phyloP scores from a whole-genome alignment of 2,329 filamentous ascomycete species.

The Rutstroemia sydowiana region DNA sequence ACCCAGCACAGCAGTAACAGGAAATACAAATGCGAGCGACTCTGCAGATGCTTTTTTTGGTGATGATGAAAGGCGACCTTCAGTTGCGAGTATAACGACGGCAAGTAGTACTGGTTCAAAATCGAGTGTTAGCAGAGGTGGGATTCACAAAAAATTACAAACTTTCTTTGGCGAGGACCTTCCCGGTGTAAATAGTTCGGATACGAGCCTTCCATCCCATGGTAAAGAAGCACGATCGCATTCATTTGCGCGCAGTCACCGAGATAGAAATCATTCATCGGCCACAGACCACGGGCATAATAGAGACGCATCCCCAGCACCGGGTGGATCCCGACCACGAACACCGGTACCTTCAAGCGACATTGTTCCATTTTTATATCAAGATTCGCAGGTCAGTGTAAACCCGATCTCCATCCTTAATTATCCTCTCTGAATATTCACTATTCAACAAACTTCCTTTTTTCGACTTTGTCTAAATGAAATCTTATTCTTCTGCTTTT shows the following conservation, averaged over 20 bases:
- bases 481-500: slow-evolving; percentile 9
- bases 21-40: slow-evolving; percentile 47
- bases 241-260: slow-evolving; percentile 49
- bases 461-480: slow-evolving; percentile 1
- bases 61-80: slow-evolving; percentile 73
- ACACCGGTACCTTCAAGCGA: slow-evolving; percentile 87
- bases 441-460: background rate
- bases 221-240: slow-evolving; percentile 57
- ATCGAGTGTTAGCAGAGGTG: slow-evolving; percentile 60
- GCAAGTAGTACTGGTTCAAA: slow-evolving; percentile 80
- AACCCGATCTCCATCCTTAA: slow-evolving; percentile 9
- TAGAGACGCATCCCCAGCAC: slow-evolving; percentile 66
- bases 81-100: slow-evolving; percentile 78
- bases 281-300: slow-evolving; percentile 51
- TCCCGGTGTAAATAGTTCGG: slow-evolving; percentile 65
- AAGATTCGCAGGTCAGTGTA: slow-evolving; percentile 66
- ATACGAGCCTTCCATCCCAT: slow-evolving; percentile 51
- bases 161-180: slow-evolving; percentile 92
- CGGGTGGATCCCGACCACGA: slow-evolving; percentile 57
- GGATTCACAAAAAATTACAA: slow-evolving; percentile 72
- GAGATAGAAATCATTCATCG: slow-evolving; percentile 77
- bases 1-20: slow-evolving; percentile 37
- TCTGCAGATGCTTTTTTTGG: slow-evolving; percentile 54
- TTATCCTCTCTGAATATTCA: slow-evolving; percentile 3
- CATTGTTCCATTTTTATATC: slow-evolving; percentile 95